Base-by-base conservation (phyloP, 495 filamentous ascomycete genomes). In the Rostrohypoxylon terebratum region DNA sequence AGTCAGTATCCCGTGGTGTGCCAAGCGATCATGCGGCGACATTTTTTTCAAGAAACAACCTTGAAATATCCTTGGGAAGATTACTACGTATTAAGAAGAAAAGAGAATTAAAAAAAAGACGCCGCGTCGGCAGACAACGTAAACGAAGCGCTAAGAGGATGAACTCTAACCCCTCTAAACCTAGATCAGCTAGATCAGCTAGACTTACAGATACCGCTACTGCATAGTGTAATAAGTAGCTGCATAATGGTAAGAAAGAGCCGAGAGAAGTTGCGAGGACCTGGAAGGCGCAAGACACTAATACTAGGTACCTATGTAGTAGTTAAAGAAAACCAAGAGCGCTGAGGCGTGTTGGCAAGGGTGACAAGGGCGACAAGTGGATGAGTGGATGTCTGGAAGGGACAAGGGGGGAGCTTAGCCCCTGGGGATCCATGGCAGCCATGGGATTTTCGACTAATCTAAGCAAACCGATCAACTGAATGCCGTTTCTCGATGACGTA, bases 401-500 rank as follows among this genome's bases (percentile, higher is more conserved):
- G 1, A 42, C 38, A 42, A 42, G 60, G 50, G 53, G 9, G 25
- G 63, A 53, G 16, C 23, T 45, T 66, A 62, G 53, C 63, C 70
- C 70, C 70, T 73, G 65, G 47, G 64, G 48, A 47, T 54, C 59
- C 59, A 42, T 42, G 47, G 64, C 40, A 47, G 47, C 59, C 59
- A 42, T 42, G 50, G 45, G 45, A 68, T 60, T 53, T 54, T 68
- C 58, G 16, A 42, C 36, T 33, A 48, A 50, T 40, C 31, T 10
- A 53, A 50, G 55, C 55, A 20, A 42, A 31, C 38, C 20, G 21
- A 18, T 40, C 25, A 40, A 18, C 54, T 38, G 64, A 28, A 53
- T 50, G 54, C 51, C 47, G 53, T 16, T 45, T 45, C 10, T 10
- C 33, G 45, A 73, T 73, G 70, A 73, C 70, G 70, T 73, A 68